A percentile compares a stretch with the other conserved stretches of the same genome.
Conservation (phyloP, 1,284 basidiomycete genomes). For the Ustilago vetiveriae region DNA sequence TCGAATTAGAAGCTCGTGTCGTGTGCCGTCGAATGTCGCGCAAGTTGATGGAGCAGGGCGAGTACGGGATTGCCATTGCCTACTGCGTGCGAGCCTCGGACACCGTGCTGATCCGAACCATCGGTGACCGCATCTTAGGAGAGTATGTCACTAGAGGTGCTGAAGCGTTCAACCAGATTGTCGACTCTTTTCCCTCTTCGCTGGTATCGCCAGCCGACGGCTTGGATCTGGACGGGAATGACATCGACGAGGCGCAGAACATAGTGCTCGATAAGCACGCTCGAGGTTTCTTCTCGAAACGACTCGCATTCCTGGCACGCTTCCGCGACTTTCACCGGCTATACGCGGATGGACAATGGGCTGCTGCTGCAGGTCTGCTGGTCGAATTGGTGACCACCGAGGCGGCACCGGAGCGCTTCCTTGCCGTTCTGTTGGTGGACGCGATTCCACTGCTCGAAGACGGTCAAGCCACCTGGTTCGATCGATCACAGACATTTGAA, state of each 20-base stretch:
- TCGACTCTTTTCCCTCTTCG: constrained; percentile 60
- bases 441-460: constrained; percentile 58
- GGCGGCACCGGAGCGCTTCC: constrained; percentile 59
- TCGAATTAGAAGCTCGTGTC: constrained; percentile 60
- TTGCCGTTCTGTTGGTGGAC: constrained; percentile 61
- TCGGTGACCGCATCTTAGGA: constrained; percentile 58
- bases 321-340: constrained; percentile 63
- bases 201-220: constrained; percentile 41
- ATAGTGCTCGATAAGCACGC: constrained; percentile 13
- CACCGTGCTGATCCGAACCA: constrained; percentile 51
- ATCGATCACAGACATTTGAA: constrained; percentile 56
- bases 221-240: constrained; percentile 18
- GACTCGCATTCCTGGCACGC: constrained; percentile 60
- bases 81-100: constrained; percentile 63
- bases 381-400: constrained; percentile 60
- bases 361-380: constrained; percentile 53
- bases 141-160: constrained; percentile 55
- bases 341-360: constrained; percentile 44
- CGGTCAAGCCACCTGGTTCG: constrained; percentile 49
- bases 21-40: constrained; percentile 54
- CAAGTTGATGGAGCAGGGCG: constrained; percentile 36
- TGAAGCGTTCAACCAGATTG: constrained; percentile 51
- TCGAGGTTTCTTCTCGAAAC: constrained; percentile 48
- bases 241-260: constrained; percentile 10
- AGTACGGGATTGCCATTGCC: constrained; percentile 59